These are phyloP conservation scores for Russula olivacea DNA, from an alignment of 768 basidiomycete species.

Conservation along the genomic window DNA sequence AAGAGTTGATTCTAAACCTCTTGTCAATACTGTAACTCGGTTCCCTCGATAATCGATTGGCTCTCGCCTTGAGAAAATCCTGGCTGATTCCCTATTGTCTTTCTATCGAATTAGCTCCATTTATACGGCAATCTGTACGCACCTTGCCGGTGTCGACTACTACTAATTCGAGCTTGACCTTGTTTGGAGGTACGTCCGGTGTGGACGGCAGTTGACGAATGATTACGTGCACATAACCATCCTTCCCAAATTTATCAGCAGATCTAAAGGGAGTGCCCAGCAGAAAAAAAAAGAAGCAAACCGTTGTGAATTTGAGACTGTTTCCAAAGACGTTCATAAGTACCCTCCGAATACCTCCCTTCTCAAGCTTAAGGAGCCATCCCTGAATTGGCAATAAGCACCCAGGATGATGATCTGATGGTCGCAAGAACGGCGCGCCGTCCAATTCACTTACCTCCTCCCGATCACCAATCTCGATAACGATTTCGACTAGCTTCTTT, in stretches of 20 bases:
- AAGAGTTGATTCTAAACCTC: slow-evolving; percentile 78
- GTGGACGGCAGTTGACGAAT: slow-evolving; percentile 64
- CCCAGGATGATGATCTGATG: not conserved
- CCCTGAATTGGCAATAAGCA: slow-evolving; percentile 44
- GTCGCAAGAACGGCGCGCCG: not conserved
- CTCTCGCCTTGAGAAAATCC: slow-evolving; percentile 75
- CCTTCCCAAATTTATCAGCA: slow-evolving; percentile 36
- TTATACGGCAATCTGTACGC: slow-evolving; percentile 11
- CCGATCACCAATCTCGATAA: slow-evolving; percentile 78
- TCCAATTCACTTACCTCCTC: slow-evolving; percentile 44
- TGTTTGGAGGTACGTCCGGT: slow-evolving; percentile 48
- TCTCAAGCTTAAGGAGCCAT: slow-evolving; percentile 84
- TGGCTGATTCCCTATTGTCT: slow-evolving; percentile 74
- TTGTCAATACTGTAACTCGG: not conserved
- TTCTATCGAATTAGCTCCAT: not conserved
- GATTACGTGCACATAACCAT: slow-evolving; percentile 82
- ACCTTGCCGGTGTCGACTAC: slow-evolving; percentile 91
- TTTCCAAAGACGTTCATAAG: slow-evolving; percentile 95
- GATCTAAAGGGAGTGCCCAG: not conserved
- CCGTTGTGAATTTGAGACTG: slow-evolving; percentile 86
- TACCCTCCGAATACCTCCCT: slow-evolving; percentile 85
- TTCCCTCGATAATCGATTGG: not conserved
- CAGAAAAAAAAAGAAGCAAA: slow-evolving; percentile 32
- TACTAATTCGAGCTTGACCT: slow-evolving; percentile 71
- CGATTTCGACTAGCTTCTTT: slow-evolving; percentile 65